Percentiles rank a stretch among this genome's conserved stretches.
phyloP scores from a whole-genome alignment of 208 protist genomes.

The Trypanosomatidae sp. region DNA sequence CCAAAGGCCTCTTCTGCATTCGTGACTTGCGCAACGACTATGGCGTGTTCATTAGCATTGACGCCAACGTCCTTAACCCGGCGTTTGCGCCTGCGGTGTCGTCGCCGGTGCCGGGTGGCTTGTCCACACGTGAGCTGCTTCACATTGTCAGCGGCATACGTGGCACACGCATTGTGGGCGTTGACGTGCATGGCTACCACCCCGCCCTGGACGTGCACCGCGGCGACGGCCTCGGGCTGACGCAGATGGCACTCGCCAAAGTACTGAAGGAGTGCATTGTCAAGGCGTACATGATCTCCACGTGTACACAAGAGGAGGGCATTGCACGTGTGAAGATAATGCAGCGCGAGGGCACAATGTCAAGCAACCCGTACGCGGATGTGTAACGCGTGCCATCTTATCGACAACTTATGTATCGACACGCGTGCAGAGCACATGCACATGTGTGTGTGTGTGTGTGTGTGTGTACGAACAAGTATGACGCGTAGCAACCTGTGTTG shows the following conservation, averaged over 20 bases:
- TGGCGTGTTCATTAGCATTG: conserved; percentile 69
- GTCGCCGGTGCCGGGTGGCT: conserved; percentile 33
- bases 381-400: conserved; percentile 5
- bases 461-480: too few relatives aligned
- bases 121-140: conserved; percentile 63
- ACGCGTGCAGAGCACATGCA: conserved; percentile 1
- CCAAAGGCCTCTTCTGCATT: conserved; percentile 73
- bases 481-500: too few relatives aligned
- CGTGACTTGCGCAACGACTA: conserved; percentile 80
- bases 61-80: conserved; percentile 65
- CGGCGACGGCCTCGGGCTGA: conserved; percentile 52
- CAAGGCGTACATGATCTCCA: conserved; percentile 65
- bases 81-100: conserved; percentile 54
- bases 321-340: conserved; percentile 60
- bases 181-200: conserved; percentile 66
- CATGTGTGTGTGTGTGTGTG: conserved; percentile 1
- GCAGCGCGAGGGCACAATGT: conserved; percentile 68
- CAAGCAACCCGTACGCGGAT: conserved; percentile 73
- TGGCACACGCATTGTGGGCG: conserved; percentile 60
- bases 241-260: conserved; percentile 56
- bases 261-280: conserved; percentile 67
- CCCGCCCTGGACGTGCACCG: conserved; percentile 38
- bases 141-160: conserved; percentile 69
- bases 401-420: not conserved
- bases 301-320: conserved; percentile 70